Evolutionary conservation across 257 asterid species (phyloP), one percentile per base, ranked within the genome.

Genomic region (Petunia secreta): DNA sequence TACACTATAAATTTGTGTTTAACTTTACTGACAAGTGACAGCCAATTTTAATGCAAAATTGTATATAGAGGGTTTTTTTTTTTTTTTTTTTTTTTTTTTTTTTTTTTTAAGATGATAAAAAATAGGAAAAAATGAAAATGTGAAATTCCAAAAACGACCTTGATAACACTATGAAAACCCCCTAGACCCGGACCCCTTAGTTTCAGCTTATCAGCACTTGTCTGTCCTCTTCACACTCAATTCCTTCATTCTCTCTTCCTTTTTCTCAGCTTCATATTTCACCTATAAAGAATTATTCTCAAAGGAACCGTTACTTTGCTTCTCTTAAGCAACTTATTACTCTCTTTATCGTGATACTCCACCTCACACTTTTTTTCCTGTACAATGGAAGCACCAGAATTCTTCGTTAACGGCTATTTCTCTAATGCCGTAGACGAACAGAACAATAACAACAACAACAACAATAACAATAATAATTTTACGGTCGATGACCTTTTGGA

Each of bases 401-500:
- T 83, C 52, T 79, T 87, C 59, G 67, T 62, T 82, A 79, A 79
- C 73, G 86, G 84, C 1, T 83, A 80, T 71, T 82, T 82, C 75
- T 73, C 80, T 39, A 82, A 75, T 54, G 68, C 84, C 82, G 83
- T 77, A 25, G 86, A 66, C 63, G 43, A 69, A 59, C 59, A 77
- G 1, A 58, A 39, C 50, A 52, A n/a, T 8, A 52, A 10, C 5
- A 40, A 75, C 0, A 75, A 75, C 4, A 80, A 79, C 16, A 77
- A 75, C 36, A 87, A 63, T 65, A 79, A 66, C 55, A 73, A 66
- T 63, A 85, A 64, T 46, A 84, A 84, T 81, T 95, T 95, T 13
- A 79, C 83, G 7, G 94, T 93, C 34, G 98, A 95, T 75, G 98
- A 95, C 84, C 87, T 95, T 84, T 91, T 95, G 64, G 94, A 92